Base-by-base conservation (phyloP, 495 filamentous ascomycete species). In the Saxophila tyrrhenica region DNA sequence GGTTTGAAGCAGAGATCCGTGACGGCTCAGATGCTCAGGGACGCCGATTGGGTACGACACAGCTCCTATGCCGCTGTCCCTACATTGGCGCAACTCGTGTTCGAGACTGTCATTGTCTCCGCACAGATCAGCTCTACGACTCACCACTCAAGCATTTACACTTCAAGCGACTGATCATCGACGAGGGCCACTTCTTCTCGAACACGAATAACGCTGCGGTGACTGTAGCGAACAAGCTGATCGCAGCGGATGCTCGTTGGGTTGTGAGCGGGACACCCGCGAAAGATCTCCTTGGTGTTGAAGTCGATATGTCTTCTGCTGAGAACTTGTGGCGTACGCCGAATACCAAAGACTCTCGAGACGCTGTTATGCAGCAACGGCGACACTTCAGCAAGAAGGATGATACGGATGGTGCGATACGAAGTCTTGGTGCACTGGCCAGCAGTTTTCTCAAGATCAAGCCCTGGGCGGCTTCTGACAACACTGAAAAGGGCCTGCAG, bases 191-290 rank as follows among this genome's bases (percentile, higher is more conserved):
- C 64, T 83, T 78, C 41, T 80, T 94, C 3, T 66, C 70, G 17
- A 78, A 76, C 15, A 70, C 71, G 35, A 79, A 75, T 52, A 83
- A 78, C 16, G 83, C 85, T 44, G 73, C 89, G 38, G 77, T 84
- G 38, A 72, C 76, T 25, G 75, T 87, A 9, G 70, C 91, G 0
- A 77, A 84, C 20, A 73, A 76, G 46, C 72, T 97, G 5, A 55
- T 68, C 11, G 75, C 78, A 25, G 75, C 87, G 21, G 79, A 88
- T 32, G 76, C 86, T 11, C 79, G 84, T 20, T 97, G 91, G 91
- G 78, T 95, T 16, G 86, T 95, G 2, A 92, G 87, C 1, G 91
- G 90, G 50, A 97, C 91, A 0, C 91, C 91, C 15, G 86, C 89
- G 10, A 82, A 78, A 54, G 83, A 88, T 39, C 73, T 97, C 0